phyloP scores from a whole-genome alignment of 2,329 filamentous ascomycete species.

The Colletotrichum falcatum region DNA sequence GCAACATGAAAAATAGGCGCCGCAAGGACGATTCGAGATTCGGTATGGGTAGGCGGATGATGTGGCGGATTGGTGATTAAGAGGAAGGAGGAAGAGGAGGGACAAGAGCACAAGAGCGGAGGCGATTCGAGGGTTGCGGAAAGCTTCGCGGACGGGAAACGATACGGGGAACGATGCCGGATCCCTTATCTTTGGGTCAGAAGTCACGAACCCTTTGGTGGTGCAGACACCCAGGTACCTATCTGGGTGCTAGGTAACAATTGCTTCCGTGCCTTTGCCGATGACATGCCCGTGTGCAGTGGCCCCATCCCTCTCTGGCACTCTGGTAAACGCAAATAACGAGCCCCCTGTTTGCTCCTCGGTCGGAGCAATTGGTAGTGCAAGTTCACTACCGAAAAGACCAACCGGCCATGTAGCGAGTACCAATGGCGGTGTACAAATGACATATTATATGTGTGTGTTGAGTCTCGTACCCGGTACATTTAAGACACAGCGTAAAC shows the following conservation, averaged over 20 bases:
- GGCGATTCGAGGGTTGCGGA: background rate
- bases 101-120: background rate
- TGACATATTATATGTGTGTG: slow-evolving; percentile 29
- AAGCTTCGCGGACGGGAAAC: slow-evolving; percentile 15
- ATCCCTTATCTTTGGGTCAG: slow-evolving; percentile 30
- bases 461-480: slow-evolving; percentile 16
- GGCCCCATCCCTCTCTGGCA: slow-evolving; percentile 2
- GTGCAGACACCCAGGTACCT: background rate
- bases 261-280: background rate
- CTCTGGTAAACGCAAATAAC: slow-evolving; percentile 10
- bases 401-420: slow-evolving; percentile 19
- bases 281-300: slow-evolving; percentile 2
- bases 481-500: slow-evolving; percentile 1
- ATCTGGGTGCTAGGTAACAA: too few species aligned
- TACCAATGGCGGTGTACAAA: slow-evolving; percentile 8
- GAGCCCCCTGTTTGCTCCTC: background rate
- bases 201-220: slow-evolving; percentile 22
- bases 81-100: background rate
- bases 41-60: background rate
- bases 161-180: slow-evolving; percentile 24
- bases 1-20: slow-evolving; percentile 12
- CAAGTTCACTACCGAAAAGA: slow-evolving; percentile 4
- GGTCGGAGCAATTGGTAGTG: slow-evolving; percentile 3
- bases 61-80: background rate
- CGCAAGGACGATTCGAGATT: background rate